A percentile compares a stretch with the other conserved stretches of the same genome.
These are phyloP conservation scores for Suhomyces kilbournensis DNA, from an alignment of 805 yeast species.

Conservation along the genomic window DNA sequence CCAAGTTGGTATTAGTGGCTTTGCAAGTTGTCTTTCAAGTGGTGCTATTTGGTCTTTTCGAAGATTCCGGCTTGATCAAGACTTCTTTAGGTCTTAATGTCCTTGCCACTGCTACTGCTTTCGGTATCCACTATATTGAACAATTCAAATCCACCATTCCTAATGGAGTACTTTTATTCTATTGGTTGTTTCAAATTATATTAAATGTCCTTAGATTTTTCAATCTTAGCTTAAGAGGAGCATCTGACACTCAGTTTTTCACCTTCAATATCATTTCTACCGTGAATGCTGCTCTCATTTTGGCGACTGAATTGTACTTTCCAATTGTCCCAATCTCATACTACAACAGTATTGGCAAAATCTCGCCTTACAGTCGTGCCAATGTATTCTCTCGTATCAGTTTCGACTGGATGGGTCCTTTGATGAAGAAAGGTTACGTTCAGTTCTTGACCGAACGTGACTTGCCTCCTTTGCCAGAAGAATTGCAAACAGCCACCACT, in stretches of 20 bases:
- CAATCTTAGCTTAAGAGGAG: constrained; percentile 38
- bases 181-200: constrained; percentile 63
- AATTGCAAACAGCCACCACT: constrained; percentile 54
- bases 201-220: constrained; percentile 46
- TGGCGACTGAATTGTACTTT: constrained; percentile 43
- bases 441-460: constrained; percentile 57
- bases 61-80: constrained; percentile 22
- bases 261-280: constrained; percentile 18
- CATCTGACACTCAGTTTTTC: constrained; percentile 42
- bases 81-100: constrained; percentile 27
- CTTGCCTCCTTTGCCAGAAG: constrained; percentile 74
- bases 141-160: constrained; percentile 64
- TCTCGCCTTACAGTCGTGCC: constrained; percentile 42
- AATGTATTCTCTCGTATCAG: constrained; percentile 74
- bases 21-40: constrained; percentile 39
- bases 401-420: constrained; percentile 86
- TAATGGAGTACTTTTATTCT: constrained; percentile 64
- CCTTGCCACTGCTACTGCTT: constrained; percentile 48
- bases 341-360: constrained; percentile 6
- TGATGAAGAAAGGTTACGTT: constrained; percentile 75
- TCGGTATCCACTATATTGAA: constrained; percentile 66
- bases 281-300: constrained; percentile 40
- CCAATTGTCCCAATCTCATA: constrained; percentile 25
- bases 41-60: constrained; percentile 13
- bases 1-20: constrained; percentile 39